Evolutionary conservation across 257 asterid species (phyloP).

Genomic region (Ilex aquifolium): DNA sequence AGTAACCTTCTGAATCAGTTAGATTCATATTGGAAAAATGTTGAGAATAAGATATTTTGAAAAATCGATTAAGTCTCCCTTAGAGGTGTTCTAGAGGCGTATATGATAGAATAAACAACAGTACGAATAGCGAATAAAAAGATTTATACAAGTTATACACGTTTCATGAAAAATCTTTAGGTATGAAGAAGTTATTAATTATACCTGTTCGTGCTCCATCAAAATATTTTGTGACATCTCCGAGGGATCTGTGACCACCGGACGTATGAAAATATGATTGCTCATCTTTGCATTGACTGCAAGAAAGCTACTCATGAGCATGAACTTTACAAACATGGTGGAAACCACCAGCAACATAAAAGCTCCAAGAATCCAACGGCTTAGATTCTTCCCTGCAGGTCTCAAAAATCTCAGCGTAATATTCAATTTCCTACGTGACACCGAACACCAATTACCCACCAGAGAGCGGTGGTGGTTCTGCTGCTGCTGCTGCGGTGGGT

Average conservation of each 20-base stretch:
- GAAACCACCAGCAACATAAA: slow-evolving; percentile 18
- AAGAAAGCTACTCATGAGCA: slow-evolving; percentile 22
- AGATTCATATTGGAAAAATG: no score
- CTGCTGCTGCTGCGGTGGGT: no score
- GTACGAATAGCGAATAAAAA: no score
- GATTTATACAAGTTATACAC: no score
- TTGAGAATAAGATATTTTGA: no score
- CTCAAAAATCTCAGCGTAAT: slow-evolving; percentile 6
- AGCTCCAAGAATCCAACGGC: slow-evolving; percentile 19
- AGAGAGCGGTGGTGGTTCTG: neutral
- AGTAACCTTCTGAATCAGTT: no score
- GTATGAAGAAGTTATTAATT: neutral
- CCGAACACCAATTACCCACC: neutral
- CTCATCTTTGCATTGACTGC: slow-evolving; percentile 4
- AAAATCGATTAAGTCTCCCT: no score
- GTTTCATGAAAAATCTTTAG: no score
- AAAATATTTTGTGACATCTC: neutral
- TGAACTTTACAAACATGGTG: slow-evolving; percentile 25
- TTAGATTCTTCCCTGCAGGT: slow-evolving; percentile 20
- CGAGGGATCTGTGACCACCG: neutral
- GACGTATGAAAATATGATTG: slow-evolving; percentile 19
- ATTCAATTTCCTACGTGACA: slow-evolving; percentile 5
- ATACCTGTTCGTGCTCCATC: slow-evolving; percentile 11
- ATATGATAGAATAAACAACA: no score
- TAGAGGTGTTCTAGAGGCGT: neutral